Evolutionary conservation across 176 grass and related monocot species (phyloP), one percentile per base, ranked within the genome.

Genomic region (Bothriochloa decipiens): DNA sequence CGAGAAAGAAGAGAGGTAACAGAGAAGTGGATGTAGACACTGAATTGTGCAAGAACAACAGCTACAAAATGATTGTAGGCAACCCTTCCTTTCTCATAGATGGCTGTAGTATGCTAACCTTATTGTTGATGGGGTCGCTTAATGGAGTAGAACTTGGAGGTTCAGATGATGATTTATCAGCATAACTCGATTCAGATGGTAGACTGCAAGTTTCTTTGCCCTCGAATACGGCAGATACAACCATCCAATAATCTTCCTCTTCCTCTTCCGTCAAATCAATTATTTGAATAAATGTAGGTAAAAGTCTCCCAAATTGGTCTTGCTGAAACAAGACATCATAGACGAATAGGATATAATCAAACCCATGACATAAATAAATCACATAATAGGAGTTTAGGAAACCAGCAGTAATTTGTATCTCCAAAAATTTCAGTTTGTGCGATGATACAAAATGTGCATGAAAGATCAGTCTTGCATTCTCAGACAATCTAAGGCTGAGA

Each of bases 271-370:
- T 95, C 50, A 95, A 86, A 88, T 98, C 86, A 77, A 95, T 98
- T 84, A 95, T 83, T 94, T 95, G 96, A 74, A 98, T 85, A 80
- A 92, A 98, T 55, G 96, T 95, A 50, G 93, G 96, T 60, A 98
- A 83, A 74, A 98, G 81, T 81, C 96, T 92, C 77, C 91, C 91
- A 91, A 98, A 98, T 85, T 98, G 96, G 86, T 98, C 96, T 95
- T 98, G 93, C 96, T 95, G 89, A 76, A 87, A 39, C 32, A 89
- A 84, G 23, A 67, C 14, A 69, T 49, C 39, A 61, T 12, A 82
- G 39, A 64, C 25, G 49, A 46, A 73, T 17, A 88, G 18, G 13
- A 81, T 22, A 85, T 75, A 74, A 79, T 79, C 32, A 83, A 83
- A 35, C 29, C 14, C 41, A 47, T 67, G 43, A 65, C 70, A 64